Percentiles rank a stretch among this genome's conserved stretches.
Evolutionary conservation across 2,329 filamentous ascomycete species (phyloP).

Genomic region (Teratosphaeriaceae sp.): DNA sequence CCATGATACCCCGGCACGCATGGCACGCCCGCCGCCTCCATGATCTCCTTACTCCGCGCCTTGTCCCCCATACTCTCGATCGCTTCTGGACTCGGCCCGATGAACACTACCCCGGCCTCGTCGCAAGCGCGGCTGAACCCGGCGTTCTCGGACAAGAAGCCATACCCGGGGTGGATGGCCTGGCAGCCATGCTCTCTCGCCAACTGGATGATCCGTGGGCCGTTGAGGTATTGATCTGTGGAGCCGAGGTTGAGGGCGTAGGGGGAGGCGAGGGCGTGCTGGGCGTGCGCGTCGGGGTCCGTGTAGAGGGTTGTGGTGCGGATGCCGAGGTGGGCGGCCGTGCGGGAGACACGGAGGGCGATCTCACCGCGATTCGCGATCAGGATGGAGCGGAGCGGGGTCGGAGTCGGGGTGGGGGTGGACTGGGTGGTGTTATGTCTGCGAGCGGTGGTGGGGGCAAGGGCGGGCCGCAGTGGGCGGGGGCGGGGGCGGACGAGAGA

Average conservation of each 20-base stretch:
- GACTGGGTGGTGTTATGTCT: slow-evolving; percentile 9
- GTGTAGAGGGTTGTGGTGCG: slow-evolving; percentile 93
- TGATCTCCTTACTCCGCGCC: slow-evolving; percentile 88
- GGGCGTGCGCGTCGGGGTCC: slow-evolving; percentile 76
- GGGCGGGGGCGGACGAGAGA: not conserved
- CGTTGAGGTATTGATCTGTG: slow-evolving; percentile 84
- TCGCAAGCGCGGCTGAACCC: slow-evolving; percentile 82
- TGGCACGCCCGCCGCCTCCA: slow-evolving; percentile 88
- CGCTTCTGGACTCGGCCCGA: slow-evolving; percentile 77
- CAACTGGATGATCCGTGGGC: slow-evolving; percentile 81
- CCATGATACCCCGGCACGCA: slow-evolving; percentile 97
- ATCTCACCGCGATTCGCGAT: slow-evolving; percentile 98
- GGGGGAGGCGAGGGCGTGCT: slow-evolving; percentile 80
- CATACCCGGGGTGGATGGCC: slow-evolving; percentile 93
- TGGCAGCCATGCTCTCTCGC: slow-evolving; percentile 82
- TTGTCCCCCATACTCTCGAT: slow-evolving; percentile 86
- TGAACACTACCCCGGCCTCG: slow-evolving; percentile 86
- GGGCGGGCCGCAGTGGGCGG: not conserved
- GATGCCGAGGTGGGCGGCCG: slow-evolving; percentile 82
- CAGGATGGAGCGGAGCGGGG: slow-evolving; percentile 58
- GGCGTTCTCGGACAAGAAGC: slow-evolving; percentile 89
- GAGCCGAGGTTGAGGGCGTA: slow-evolving; percentile 78
- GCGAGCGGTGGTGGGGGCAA: not conserved
- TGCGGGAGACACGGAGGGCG: slow-evolving; percentile 83
- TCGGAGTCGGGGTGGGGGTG: slow-evolving; percentile 7